Evolutionary conservation across 2,329 filamentous ascomycete species (phyloP), one percentile per base, ranked within the genome.

Genomic region (Pseudogymnoascus destructans): DNA sequence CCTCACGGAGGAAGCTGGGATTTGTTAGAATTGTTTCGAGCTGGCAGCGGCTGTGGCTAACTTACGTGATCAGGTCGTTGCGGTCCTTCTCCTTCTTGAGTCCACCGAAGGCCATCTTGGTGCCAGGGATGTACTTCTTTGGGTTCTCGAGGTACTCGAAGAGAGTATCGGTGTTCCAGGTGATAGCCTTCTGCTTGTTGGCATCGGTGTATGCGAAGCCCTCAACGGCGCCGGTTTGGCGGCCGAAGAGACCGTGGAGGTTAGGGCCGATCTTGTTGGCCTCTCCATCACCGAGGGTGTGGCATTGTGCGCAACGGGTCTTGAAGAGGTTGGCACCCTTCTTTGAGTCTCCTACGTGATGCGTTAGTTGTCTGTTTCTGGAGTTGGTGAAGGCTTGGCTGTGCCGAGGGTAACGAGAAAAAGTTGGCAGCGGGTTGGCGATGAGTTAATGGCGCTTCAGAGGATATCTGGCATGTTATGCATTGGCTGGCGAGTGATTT

Each of bases 61-160:
- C 86, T 70, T 87, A 92, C 86, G 89, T 90, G 84, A 98, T 95
- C 70, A 98, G 81, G 77, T 98, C 92, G 75, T 97, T 95, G 75
- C 93, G 84, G 80, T 97, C 93, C 88, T 97, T 97, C 73, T 84
- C 83, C 89, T 98, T 98, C 91, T 98, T 98, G 73, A 98, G 84
- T 75, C 93, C 93, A 79, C 93, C 93, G 74, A 97, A 98, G 70
- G 93, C 93, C 93, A 98, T 98, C 89, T 97, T 98, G 79, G 93
- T 98, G 69, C 93, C 93, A 68, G 93, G 93, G 66, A 98, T 96
- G 85, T 91, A 98, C 84, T 97, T 97, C 87, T 98, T 98, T 79
- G 93, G 93, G 87, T 97, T 97, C 84, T 98, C 93, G 71, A 98
- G 91, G 85, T 98, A 98, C 67, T 85, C 82, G 78, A 95, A 97